These are phyloP conservation scores for Actinidia polygama DNA, from an alignment of 179 eudicot genomes.

Conservation along the genomic window DNA sequence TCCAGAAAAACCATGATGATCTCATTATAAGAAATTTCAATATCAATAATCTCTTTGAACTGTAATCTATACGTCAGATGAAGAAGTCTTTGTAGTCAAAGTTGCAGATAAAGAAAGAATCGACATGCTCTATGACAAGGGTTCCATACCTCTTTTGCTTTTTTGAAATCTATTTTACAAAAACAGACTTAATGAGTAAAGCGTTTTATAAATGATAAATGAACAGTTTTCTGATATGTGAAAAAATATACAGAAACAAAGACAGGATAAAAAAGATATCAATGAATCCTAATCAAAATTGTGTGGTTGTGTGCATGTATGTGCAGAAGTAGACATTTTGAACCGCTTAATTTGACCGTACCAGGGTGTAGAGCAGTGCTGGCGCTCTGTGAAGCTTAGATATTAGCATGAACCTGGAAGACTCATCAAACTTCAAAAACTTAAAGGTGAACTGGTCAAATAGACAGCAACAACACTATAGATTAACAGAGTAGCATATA, in stretches of 20 bases:
- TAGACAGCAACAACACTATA: neutral
- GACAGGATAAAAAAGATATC: neutral
- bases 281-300: neutral
- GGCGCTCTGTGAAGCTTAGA: slow-evolving; percentile 78
- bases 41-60: neutral
- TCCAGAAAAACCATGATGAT: neutral
- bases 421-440: slow-evolving; percentile 18
- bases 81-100: too few species aligned
- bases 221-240: too few species aligned
- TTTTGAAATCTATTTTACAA: neutral
- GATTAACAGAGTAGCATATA: neutral
- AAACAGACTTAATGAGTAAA: neutral
- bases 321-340: neutral
- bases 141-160: neutral
- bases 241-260: neutral
- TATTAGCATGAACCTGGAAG: slow-evolving; percentile 83
- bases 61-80: neutral
- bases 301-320: neutral
- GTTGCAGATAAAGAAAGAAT: neutral
- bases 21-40: neutral
- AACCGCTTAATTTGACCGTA: slow-evolving; percentile 33
- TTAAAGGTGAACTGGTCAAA: neutral
- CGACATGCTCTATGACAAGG: neutral
- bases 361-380: slow-evolving; percentile 88
- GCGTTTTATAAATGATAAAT: too few species aligned